Evolutionary conservation across 2,329 filamentous ascomycete genomes (phyloP), one percentile per base, ranked within the genome.

Genomic region (Triangularia verruculosa): DNA sequence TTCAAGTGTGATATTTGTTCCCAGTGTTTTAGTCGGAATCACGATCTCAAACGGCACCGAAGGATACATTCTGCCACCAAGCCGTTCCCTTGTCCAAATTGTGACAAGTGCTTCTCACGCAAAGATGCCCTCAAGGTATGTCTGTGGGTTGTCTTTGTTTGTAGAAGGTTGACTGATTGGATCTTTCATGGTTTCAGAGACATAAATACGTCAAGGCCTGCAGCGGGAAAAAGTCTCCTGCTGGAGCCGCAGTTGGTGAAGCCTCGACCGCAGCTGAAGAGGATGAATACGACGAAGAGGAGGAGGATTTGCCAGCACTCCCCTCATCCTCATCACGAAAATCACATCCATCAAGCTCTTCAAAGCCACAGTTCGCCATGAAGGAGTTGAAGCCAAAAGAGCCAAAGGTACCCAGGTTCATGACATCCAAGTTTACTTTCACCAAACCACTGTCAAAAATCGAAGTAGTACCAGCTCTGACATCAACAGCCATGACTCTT

Each of bases 21-120:
- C 0, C 92, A 96, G 74, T 93, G 91, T 32, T 98, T 98, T 79
- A 97, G 96, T 76, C 85, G 94, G 4, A 97, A 97, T 69, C 94
- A 97, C 73, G 94, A 97, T 73, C 77, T 97, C 70, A 98, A 98
- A 78, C 86, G 94, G 60, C 94, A 98, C 76, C 97, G 96, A 81
- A 83, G 92, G 54, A 97, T 97, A 64, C 94, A 98, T 76, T 78
- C 97, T 62, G 91, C 93, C 0, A 92, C 97, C 51, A 98, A 98
- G 81, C 94, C 94, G 0, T 97, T 94, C 76, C 93, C 93, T 0
- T 98, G 94, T 75, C 86, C 82, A 8, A 89, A 89, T 72, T 98
- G 94, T 74, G 92, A 96, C 67, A 97, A 97, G 84, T 95, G 91
- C 74, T 98, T 98, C 73, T 97, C 93, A 3, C 84, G 94, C 63